Base-by-base conservation (phyloP, 208 protist genomes). In the Wallacemonas sp. region DNA sequence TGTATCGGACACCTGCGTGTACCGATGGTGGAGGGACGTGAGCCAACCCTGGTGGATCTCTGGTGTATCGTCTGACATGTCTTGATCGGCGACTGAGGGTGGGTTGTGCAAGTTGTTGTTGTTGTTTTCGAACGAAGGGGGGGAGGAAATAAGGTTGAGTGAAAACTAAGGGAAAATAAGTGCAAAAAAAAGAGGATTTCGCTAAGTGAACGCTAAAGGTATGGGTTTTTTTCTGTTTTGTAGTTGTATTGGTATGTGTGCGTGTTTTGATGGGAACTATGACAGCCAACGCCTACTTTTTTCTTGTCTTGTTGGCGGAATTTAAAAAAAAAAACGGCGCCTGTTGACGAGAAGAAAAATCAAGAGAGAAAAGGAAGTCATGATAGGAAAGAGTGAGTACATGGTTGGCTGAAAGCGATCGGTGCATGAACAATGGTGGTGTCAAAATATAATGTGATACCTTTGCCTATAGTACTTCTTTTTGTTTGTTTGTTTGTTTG, bases 291-390 rank as follows among this genome's bases (percentile, higher is more conserved):
- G 36, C 14, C 14, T 41, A 16, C 14, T 41, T 41, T 41, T 41
- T 41, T 41, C 14, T 41, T 41, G 7, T 7, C 7, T 1, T 16
- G 14, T 16, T 7, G 36, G 14, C 36, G 14, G 14, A 14, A 14
- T 16, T 41, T 7, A 55, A 55, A 5, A 55, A 41, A 55, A 55
- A 31, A 18, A 12, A 50, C n/a, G n/a, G 22, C 12, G 22, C 14
- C 10, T 41, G 10, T 7, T 14, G 36, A 41, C 36, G 11, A 70
- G 32, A 55, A 12, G 2, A 55, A 65, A 11, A 38, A 46, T 36
- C 44, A 48, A 23, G 54, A 50, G 18, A 57, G 23, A 66, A 67
- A 67, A n/a, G 29, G 22, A 70, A 42, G 31, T n/a, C n/a, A 41
- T 42, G 29, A 62, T 14, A 46, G 46, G 20, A 62, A 45, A 49